phyloP scores from a whole-genome alignment of 441 rosid species.

The Theobroma grandiflorum region DNA sequence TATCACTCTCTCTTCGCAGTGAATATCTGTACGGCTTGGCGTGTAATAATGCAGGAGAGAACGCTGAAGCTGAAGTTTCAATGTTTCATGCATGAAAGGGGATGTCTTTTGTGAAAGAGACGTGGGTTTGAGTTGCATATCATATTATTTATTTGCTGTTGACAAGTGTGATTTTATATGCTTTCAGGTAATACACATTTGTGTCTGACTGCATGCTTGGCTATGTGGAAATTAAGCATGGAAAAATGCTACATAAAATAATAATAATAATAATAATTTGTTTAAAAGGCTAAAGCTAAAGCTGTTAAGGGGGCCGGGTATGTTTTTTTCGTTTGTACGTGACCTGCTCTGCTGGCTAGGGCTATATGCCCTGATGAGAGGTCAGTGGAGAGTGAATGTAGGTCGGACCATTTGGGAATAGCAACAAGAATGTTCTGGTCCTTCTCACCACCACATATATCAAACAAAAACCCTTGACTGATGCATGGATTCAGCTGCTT shows the following conservation, averaged over 20 bases:
- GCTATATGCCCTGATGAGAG: background rate
- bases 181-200: background rate
- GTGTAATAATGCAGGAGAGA: background rate
- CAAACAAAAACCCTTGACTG: slow-evolving; percentile 18
- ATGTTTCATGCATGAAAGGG: slow-evolving; percentile 33
- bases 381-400: background rate
- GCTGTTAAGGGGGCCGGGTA: background rate
- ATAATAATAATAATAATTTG: background rate
- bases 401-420: slow-evolving; percentile 43
- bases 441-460: slow-evolving; percentile 1
- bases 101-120: slow-evolving; percentile 39
- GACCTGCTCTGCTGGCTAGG: background rate
- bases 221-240: slow-evolving; percentile 3
- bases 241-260: background rate
- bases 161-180: slow-evolving; percentile 15
- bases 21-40: slow-evolving; percentile 15
- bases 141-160: background rate
- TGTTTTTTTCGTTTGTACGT: background rate
- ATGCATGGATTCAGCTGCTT: background rate
- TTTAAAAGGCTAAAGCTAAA: slow-evolving; percentile 3
- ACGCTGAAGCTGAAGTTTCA: slow-evolving; percentile 32
- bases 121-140: slow-evolving; percentile 37
- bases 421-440: slow-evolving; percentile 40
- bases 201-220: slow-evolving; percentile 14
- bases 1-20: slow-evolving; percentile 28